Conservation (phyloP, 768 basidiomycete species). For the Hericium coralloides region DNA sequence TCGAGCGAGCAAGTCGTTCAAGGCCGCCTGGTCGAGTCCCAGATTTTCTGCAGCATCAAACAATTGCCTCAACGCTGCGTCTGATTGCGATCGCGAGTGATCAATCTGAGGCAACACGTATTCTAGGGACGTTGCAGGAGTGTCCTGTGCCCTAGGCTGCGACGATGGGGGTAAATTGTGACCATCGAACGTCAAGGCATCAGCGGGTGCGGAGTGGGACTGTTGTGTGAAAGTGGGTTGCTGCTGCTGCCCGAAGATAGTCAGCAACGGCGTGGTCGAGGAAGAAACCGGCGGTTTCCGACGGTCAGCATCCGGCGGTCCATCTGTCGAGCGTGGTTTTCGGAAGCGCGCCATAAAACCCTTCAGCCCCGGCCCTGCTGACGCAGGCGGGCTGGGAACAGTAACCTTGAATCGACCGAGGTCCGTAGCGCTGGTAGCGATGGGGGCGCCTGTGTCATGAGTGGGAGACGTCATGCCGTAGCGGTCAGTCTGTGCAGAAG, state of each 20-base stretch:
- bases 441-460: slow-evolving; percentile 24
- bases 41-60: slow-evolving; percentile 70
- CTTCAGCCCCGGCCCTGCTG: slow-evolving; percentile 64
- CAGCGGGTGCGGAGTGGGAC: slow-evolving; percentile 10
- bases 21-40: slow-evolving; percentile 62
- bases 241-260: not conserved
- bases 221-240: slow-evolving; percentile 3
- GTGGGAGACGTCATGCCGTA: slow-evolving; percentile 27
- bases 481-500: slow-evolving; percentile 28
- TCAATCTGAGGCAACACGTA: not conserved
- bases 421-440: slow-evolving; percentile 41
- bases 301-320: slow-evolving; percentile 19
- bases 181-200: slow-evolving; percentile 9
- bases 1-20: slow-evolving; percentile 64
- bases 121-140: not conserved
- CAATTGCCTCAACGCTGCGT: slow-evolving; percentile 58
- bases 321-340: slow-evolving; percentile 22
- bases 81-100: slow-evolving; percentile 10
- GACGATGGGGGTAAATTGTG: not conserved
- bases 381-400: slow-evolving; percentile 55
- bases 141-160: not conserved
- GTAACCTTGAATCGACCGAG: slow-evolving; percentile 44
- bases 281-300: slow-evolving; percentile 12
- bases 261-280: not conserved
- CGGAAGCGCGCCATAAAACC: slow-evolving; percentile 79